Percentiles rank a stretch among this genome's conserved stretches.
Evolutionary conservation across 495 filamentous ascomycete genomes (phyloP).

Genomic region (Aspergillus nanangensis): DNA sequence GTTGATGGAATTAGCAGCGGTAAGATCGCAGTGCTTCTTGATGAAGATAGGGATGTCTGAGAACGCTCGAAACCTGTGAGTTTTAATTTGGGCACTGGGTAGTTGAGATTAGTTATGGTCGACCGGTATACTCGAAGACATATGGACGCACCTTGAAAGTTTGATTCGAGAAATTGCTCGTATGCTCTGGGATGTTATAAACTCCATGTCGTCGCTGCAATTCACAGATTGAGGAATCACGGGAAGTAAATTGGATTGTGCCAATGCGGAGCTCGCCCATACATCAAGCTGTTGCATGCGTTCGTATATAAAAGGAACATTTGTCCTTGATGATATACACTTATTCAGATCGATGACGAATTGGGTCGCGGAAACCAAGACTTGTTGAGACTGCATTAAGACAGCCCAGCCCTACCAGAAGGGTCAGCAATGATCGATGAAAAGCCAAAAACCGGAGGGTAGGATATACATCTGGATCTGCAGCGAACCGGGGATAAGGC

Average conservation of each 20-base stretch:
- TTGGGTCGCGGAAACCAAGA: constrained; percentile 50
- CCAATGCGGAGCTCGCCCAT: constrained; percentile 43
- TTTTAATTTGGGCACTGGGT: constrained; percentile 54
- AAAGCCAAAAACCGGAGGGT: neutral
- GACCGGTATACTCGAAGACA: neutral
- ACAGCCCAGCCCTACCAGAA: constrained; percentile 45
- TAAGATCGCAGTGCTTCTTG: constrained; percentile 55
- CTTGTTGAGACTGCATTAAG: constrained; percentile 54
- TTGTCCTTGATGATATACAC: constrained; percentile 29
- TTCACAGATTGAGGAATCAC: constrained; percentile 31
- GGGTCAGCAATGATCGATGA: constrained; percentile 5
- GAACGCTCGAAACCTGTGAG: constrained; percentile 57
- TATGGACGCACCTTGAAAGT: constrained; percentile 44
- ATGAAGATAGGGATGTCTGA: constrained; percentile 57
- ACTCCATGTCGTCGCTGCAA: constrained; percentile 40
- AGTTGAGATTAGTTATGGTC: constrained; percentile 3
- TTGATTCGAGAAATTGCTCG: constrained; percentile 55
- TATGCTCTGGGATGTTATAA: constrained; percentile 44
- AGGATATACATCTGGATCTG: constrained; percentile 45
- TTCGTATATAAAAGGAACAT: constrained; percentile 44
- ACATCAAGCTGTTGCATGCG: constrained; percentile 53
- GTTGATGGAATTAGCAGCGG: constrained; percentile 27
- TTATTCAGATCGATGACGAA: constrained; percentile 52
- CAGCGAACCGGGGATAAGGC: constrained; percentile 46
- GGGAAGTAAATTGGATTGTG: constrained; percentile 40